phyloP scores from a whole-genome alignment of 225 moss, liverwort and hornwort genomes.

The Straminergon stramineum region DNA sequence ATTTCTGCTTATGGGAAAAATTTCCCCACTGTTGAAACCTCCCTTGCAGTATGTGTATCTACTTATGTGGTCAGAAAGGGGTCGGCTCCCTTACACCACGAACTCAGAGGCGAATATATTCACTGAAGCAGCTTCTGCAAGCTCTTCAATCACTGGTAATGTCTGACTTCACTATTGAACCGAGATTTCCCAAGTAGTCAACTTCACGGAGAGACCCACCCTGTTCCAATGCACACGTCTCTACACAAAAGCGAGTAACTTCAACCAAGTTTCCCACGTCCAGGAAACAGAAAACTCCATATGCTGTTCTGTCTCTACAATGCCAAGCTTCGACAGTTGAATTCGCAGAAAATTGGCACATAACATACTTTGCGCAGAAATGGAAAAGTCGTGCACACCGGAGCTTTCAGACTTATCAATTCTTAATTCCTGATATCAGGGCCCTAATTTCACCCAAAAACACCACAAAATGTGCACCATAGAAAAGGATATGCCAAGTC shows the following conservation, averaged over 20 bases:
- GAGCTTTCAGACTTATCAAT: background rate
- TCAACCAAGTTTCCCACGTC: background rate
- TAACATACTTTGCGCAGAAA: background rate
- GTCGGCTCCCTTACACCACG: too few relatives aligned
- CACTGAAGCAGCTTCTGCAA: background rate
- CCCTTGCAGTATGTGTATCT: too few relatives aligned
- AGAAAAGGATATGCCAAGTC: conserved; percentile 52
- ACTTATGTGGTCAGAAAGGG: too few relatives aligned
- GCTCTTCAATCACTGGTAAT: background rate
- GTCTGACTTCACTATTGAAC: background rate
- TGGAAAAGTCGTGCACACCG: background rate
- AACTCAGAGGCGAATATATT: background rate
- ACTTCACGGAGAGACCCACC: background rate
- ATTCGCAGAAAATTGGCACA: background rate
- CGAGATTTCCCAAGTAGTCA: too few relatives aligned
- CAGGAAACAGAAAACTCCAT: background rate
- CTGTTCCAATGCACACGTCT: too few relatives aligned
- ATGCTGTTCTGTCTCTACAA: background rate
- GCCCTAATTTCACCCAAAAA: conserved; percentile 22
- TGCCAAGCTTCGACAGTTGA: background rate
- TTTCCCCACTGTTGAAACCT: too few relatives aligned
- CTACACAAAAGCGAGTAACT: background rate
- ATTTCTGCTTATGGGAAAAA: too few relatives aligned
- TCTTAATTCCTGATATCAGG: background rate
- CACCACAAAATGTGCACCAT: conserved; percentile 38